Evolutionary conservation across 768 basidiomycete species (phyloP), one percentile per base, ranked within the genome.

Genomic region (Calocybe gangraenosa): DNA sequence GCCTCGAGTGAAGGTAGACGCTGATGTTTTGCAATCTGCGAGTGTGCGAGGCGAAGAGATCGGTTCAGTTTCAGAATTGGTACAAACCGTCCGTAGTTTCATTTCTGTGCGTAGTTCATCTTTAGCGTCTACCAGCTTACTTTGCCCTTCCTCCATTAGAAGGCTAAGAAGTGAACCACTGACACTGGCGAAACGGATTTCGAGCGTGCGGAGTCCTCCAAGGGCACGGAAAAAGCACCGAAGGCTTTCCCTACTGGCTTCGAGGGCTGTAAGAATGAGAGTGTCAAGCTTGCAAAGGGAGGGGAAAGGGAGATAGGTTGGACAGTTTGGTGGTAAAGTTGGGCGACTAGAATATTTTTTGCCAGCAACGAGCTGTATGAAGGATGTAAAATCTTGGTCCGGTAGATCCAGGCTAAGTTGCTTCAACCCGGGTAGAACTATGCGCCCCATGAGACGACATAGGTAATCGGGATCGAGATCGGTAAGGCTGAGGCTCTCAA

Each of bases 381-480:
- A 76, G 5, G 64, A 58, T 20, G 73, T 71, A 53, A 70, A 79
- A 57, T 79, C 75, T 56, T 78, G 74, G 22, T 77, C 76, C n/a
- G 75, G 73, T 15, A 81, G 64, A 53, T 76, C 72, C 51, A 81
- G 66, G 30, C 67, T 64, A 18, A 83, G 71, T 28, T 56, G 61
- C 40, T 61, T 58, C 25, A 81, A 56, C 30, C 55, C 62, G 10
- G 80, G 80, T 35, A 78, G 62, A 42, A 63, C 52, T 14, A 84
- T 62, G 22, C 69, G 68, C 30, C 67, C 64, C 53, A 82, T 59
- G 39, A 81, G 57, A 13, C 57, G 59, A 48, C 69, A 67, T 34
- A 80, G 66, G 54, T 79, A 76, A 47, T 74, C 74, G 1, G 74
- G 70, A 57, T 81, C 79, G 46, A 82, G 62, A 59, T 81, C 78